Evolutionary conservation across 2,329 filamentous ascomycete species (phyloP).

Genomic region (Rhynchosporium agropyri): DNA sequence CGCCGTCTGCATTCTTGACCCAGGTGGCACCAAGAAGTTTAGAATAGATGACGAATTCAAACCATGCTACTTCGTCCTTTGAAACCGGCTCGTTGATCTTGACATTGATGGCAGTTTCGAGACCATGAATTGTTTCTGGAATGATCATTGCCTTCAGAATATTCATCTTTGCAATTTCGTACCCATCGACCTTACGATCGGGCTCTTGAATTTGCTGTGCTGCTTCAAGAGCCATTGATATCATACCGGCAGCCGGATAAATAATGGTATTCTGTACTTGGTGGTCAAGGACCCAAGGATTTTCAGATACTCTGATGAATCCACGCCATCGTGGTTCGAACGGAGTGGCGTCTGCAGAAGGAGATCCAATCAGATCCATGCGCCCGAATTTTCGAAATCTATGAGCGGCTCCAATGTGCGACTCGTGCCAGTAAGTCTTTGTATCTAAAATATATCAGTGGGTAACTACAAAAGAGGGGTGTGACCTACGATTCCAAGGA

Average conservation of each 20-base stretch:
- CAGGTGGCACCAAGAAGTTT: slow-evolving; percentile 17
- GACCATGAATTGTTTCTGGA: slow-evolving; percentile 49
- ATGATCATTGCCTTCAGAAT: slow-evolving; percentile 56
- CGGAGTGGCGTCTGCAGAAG: slow-evolving; percentile 34
- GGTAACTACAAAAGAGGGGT: slow-evolving; percentile 40
- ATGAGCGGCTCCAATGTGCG: slow-evolving; percentile 38
- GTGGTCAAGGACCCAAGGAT: slow-evolving; percentile 50
- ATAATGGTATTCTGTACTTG: slow-evolving; percentile 38
- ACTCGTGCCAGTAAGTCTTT: slow-evolving; percentile 52
- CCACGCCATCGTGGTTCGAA: slow-evolving; percentile 43
- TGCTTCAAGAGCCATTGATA: slow-evolving; percentile 44
- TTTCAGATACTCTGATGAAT: slow-evolving; percentile 40
- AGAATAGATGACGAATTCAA: slow-evolving; percentile 24
- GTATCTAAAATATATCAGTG: slow-evolving; percentile 3
- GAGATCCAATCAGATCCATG: slow-evolving; percentile 54
- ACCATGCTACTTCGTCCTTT: not conserved
- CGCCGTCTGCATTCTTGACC: slow-evolving; percentile 20
- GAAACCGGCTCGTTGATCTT: slow-evolving; percentile 29
- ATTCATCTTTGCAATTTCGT: slow-evolving; percentile 50
- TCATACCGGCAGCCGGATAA: slow-evolving; percentile 43
- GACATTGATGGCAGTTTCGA: slow-evolving; percentile 54
- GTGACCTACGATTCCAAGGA: slow-evolving; percentile 54
- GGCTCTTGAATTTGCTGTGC: slow-evolving; percentile 14
- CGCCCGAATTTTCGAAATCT: slow-evolving; percentile 48
- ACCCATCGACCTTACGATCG: slow-evolving; percentile 38